Evolutionary conservation across 208 protist species (phyloP), one percentile per base, ranked within the genome.

Genomic region (Leishmania arabica): DNA sequence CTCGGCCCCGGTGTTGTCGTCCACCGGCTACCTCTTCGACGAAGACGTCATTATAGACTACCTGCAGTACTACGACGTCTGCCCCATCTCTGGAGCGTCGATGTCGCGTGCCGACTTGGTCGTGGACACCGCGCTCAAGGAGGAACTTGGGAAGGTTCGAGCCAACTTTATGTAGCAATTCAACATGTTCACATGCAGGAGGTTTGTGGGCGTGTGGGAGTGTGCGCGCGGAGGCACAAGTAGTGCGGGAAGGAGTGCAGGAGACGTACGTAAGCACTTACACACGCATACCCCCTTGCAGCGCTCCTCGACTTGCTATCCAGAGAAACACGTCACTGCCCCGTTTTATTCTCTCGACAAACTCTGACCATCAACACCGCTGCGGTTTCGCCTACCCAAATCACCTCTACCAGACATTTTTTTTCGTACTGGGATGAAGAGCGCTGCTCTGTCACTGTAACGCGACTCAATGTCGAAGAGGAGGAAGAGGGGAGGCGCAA

Each of bases 1-100:
- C 6, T 84, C 79, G 4, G 42, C 58, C 21, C 90, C 90, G 9
- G 84, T 89, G 34, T 19, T 93, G 42, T 87, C 90, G 1, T 80
- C 90, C n/a, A 82, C 88, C 21, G 90, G 90, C 17, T 86, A 88
- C 79, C 24, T 88, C 37, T 93, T 93, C 56, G 90, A 93, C 70
- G 69, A 83, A 47, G 77, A 85, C 40, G 71, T 75, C 58, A 91
- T 93, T 15, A 45, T 84, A 3, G 85, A 89, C 66, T 93, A 89
- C 64, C 73, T 91, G 24, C 17, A 34, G 73, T 56, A 79, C 56
- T 70, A 87, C 64, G 15, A 65, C 1, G 66, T 82, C 24, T 93
- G 90, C 81, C 90, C 90, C 42, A 79, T 93, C n/a, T 81, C 86
- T 40, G 90, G 86, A 19, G 84, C 81, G 24, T 82, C 84, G 27